Conservation (phyloP, 2,329 filamentous ascomycete genomes). For the Metarhizium anisopliae region DNA sequence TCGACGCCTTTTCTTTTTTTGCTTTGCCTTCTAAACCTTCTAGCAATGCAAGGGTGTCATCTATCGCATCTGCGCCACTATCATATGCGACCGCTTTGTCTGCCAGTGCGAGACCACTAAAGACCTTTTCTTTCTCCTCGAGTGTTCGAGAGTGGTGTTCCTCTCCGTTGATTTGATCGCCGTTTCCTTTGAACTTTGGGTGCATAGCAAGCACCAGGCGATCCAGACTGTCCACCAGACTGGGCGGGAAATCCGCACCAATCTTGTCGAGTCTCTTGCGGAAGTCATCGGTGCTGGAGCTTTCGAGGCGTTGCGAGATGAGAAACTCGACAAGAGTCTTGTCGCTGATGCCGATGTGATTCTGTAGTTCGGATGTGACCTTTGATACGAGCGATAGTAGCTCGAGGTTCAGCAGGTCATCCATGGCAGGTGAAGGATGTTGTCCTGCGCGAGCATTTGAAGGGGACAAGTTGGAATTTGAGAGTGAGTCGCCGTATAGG, state of each 20-base stretch:
- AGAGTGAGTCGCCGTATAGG: neutral
- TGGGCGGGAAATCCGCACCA: conserved; percentile 75
- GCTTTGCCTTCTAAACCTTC: conserved; percentile 71
- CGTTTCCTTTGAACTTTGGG: conserved; percentile 67
- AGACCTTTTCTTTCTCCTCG: conserved; percentile 76
- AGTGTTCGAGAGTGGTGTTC: conserved; percentile 34
- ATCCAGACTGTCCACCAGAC: conserved; percentile 84
- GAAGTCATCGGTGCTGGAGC: conserved; percentile 62
- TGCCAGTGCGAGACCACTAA: conserved; percentile 79
- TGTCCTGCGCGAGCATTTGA: conserved; percentile 8
- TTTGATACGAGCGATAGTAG: conserved; percentile 89
- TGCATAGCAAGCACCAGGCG: conserved; percentile 84
- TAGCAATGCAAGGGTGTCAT: conserved; percentile 88
- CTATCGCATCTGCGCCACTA: conserved; percentile 56
- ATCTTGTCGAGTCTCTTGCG: conserved; percentile 64
- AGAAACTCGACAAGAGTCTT: conserved; percentile 96
- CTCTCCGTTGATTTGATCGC: conserved; percentile 28
- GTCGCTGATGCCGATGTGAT: conserved; percentile 84
- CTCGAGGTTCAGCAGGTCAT: conserved; percentile 86
- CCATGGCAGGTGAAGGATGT: conserved; percentile 48
- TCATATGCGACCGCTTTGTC: conserved; percentile 51
- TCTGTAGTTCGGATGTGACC: conserved; percentile 88
- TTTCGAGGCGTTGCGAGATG: conserved; percentile 79
- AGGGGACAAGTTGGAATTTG: neutral
- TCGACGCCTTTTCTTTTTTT: conserved; percentile 36